Evolutionary conservation across 805 yeast species (phyloP), one percentile per base, ranked within the genome.

Genomic region (Wickerhamomyces queroliae): DNA sequence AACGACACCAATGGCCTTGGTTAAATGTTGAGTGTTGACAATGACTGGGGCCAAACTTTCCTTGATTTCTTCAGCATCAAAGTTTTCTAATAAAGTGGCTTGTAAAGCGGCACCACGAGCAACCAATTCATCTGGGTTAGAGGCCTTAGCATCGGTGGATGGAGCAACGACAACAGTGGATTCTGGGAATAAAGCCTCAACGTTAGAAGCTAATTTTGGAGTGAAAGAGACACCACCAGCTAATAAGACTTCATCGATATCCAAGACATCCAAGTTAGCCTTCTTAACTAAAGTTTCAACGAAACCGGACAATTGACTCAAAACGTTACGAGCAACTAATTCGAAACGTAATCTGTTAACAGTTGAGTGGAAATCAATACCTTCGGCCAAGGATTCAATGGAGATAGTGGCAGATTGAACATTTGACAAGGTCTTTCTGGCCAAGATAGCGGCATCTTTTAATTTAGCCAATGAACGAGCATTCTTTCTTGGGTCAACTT

Each of bases 41-140:
- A 90, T 85, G 43, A 85, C 77, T 23, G 95, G 93, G 64, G 85
- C 84, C 52, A 80, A 69, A 42, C 93, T 81, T 66, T 88, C 95
- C 35, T 72, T 68, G 53, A 82, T 70, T 64, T 88, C 93, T 46
- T 85, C 95, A 38, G 76, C 88, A 56, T 83, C 93, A 55, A 87
- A 95, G 42, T 78, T 70, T 55, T 83, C 91, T 55, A 91, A 71
- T 45, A 78, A 58, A 28, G 95, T 79, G 37, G 96, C 99, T 74
- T 93, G 98, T 61, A 91, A 75, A 47, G 98, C 96, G 43, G 96
- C 95, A 67, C 99, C 99, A 58, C 95, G 82, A 48, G 95, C 81
- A 48, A 83, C 71, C 56, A 89, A 73, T 70, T 93, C 98, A 58
- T 86, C 81, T 44, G 99, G 97, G 66, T 86, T 78, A 45, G 80